Evolutionary conservation across 2,329 filamentous ascomycete species (phyloP).

Genomic region (Nigrospora osmanthi): DNA sequence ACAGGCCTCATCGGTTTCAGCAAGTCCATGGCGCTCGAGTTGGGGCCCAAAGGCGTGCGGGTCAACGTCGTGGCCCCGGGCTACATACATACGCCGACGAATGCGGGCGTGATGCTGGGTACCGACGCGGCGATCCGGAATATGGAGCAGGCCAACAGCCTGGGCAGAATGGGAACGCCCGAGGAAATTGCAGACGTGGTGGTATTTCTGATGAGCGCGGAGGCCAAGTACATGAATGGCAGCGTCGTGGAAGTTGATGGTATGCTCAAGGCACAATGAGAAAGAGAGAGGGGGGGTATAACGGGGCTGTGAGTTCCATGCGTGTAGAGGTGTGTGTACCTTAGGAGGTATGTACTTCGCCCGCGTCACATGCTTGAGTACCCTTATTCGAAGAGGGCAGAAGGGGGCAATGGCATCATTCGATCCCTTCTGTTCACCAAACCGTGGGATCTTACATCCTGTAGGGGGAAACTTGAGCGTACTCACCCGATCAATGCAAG

Average conservation of each 20-base stretch:
- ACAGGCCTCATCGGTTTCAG: slow-evolving; percentile 27
- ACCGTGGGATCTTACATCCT: too few species aligned
- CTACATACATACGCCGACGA: slow-evolving; percentile 18
- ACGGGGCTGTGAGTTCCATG: too few species aligned
- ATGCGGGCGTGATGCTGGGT: slow-evolving; percentile 37
- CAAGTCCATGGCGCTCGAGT: slow-evolving; percentile 31
- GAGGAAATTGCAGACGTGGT: slow-evolving; percentile 26
- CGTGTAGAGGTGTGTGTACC: too few species aligned
- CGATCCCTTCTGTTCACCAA: too few species aligned
- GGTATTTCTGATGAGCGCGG: slow-evolving; percentile 40
- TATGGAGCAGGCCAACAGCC: slow-evolving; percentile 13
- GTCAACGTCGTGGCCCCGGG: slow-evolving; percentile 24
- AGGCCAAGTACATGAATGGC: slow-evolving; percentile 46
- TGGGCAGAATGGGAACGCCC: slow-evolving; percentile 16
- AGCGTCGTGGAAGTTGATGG: slow-evolving; percentile 40
- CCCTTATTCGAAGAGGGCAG: too few species aligned
- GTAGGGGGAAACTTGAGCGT: too few species aligned
- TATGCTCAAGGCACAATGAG: slow-evolving; percentile 6
- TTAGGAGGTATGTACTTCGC: too few species aligned
- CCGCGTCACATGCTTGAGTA: too few species aligned
- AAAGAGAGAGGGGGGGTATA: too few species aligned
- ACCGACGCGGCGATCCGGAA: slow-evolving; percentile 25
- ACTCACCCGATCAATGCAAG: too few species aligned
- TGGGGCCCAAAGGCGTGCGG: slow-evolving; percentile 27
- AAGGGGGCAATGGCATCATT: too few species aligned